Conservation (phyloP, 208 protist genomes). For the Strigomonas galati region DNA sequence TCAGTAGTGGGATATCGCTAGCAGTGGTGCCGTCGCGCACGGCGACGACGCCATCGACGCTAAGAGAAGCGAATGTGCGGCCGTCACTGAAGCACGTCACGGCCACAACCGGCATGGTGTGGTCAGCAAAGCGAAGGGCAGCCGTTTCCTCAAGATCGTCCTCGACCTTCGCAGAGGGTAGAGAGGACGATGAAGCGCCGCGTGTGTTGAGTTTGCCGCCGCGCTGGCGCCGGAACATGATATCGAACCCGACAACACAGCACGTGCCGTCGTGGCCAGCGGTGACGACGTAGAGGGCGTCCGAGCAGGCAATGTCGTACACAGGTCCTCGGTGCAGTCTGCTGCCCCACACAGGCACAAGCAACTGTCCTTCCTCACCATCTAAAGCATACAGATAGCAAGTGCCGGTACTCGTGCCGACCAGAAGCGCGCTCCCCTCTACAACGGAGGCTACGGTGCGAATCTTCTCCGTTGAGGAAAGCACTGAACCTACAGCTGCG, state of each 20-base stretch:
- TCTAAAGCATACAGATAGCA: neutral
- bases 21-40: neutral
- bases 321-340: slow-evolving; percentile 62
- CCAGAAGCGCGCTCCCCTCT: slow-evolving; percentile 1
- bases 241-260: slow-evolving; percentile 38
- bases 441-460: slow-evolving; percentile 8
- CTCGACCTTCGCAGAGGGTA: neutral
- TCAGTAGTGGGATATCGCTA: slow-evolving; percentile 15
- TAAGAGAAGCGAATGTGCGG: slow-evolving; percentile 23
- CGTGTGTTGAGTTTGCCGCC: too few species aligned
- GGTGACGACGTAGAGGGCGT: slow-evolving; percentile 49
- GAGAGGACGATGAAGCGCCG: too few species aligned
- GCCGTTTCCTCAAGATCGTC: neutral
- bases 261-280: slow-evolving; percentile 63
- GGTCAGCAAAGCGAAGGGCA: slow-evolving; percentile 32
- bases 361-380: neutral
- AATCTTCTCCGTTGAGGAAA: too few species aligned
- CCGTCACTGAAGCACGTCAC: slow-evolving; percentile 31
- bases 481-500: too few species aligned
- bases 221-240: slow-evolving; percentile 17
- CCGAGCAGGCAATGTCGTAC: slow-evolving; percentile 43
- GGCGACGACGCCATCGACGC: slow-evolving; percentile 22
- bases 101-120: slow-evolving; percentile 50
- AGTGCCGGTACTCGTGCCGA: slow-evolving; percentile 13
- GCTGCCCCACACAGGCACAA: slow-evolving; percentile 23